Evolutionary conservation across 1,284 basidiomycete species (phyloP).

Genomic region (Xanthoconium separans): DNA sequence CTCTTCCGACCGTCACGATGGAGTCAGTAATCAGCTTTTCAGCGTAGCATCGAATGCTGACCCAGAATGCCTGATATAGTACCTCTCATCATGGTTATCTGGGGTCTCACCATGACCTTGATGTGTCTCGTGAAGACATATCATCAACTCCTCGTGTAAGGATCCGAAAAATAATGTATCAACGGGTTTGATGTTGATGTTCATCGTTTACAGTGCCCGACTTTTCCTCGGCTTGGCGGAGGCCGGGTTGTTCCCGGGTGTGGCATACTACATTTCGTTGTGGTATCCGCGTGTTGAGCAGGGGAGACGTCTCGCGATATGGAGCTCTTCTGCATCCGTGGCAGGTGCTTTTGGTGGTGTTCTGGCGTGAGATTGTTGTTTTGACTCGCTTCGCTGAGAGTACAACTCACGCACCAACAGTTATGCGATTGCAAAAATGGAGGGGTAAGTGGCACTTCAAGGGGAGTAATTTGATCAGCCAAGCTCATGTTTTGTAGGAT

Average conservation of each 20-base stretch:
- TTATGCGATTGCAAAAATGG: conserved; percentile 17
- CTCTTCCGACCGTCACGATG: conserved; percentile 44
- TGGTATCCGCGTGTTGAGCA: conserved; percentile 19
- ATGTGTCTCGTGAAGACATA: conserved; percentile 36
- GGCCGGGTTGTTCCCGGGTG: conserved; percentile 13
- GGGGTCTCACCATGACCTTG: conserved; percentile 43
- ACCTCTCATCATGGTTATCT: conserved; percentile 46
- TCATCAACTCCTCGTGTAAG: conserved; percentile 27
- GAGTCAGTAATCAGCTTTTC: conserved; percentile 30
- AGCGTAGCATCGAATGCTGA: background rate
- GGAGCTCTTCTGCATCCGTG: conserved; percentile 6
- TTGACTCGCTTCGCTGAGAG: background rate
- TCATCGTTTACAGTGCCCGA: conserved; percentile 36
- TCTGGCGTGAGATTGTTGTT: conserved; percentile 14
- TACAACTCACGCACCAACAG: conserved; percentile 7
- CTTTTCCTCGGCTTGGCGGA: conserved; percentile 30
- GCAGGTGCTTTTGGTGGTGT: conserved; percentile 15
- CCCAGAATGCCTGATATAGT: conserved; percentile 26
- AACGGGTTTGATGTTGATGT: no score
- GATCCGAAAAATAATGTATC: background rate
- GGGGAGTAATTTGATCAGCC: background rate
- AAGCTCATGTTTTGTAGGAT: conserved; percentile 19
- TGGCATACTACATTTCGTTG: conserved; percentile 13
- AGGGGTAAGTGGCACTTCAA: conserved; percentile 10
- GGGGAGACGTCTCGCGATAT: conserved; percentile 14